Base-by-base conservation (phyloP, 2,329 filamentous ascomycete genomes). In the Neofusicoccum sp. region DNA sequence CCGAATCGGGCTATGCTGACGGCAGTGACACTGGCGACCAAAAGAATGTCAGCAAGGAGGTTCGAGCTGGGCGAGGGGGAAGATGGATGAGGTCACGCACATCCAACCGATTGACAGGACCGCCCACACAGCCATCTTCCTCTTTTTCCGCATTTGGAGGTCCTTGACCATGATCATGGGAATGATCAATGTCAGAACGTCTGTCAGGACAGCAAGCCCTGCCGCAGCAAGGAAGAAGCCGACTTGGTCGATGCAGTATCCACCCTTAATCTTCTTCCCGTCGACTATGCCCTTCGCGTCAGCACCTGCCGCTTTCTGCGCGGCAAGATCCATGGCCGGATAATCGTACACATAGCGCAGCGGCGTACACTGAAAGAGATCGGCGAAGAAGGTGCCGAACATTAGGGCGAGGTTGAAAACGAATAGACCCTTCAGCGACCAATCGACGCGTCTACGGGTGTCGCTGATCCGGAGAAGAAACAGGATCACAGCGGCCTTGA, bases 121-220 rank as follows among this genome's bases (percentile, higher is more conserved):
- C 36, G 65, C 61, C 26, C 63, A 70, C 49, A 75, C 66, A 2
- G 63, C 70, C 11, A 73, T 41, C 63, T 75, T 75, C 41, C 75
- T 77, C 9, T 72, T 71, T 28, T 66, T 59, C 1, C 71, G 71
- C 73, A 80, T 76, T 56, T 77, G 72, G 16, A 80, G 67, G 11
- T 72, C 71, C 76, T 77, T 79, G 1, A 80, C 72, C 65, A 76
- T 74, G 5, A 76, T 71, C 34, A 76, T 71, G 2, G 78, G 78
- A 30, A 76, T 74, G 2, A 72, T 68, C 8, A 80, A 72, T 38
- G 73, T 70, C 20, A 79, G 67, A 24, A 80, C 68, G 51, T 75
- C 71, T 61, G 75, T 74, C 38, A 76, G 67, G 54, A 76, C 73
- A 51, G 70, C 71, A 2, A 75, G 57, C 7, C 65, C 67, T 58